A percentile compares a stretch with the other conserved stretches of the same genome.
Evolutionary conservation across 441 rosid genomes (phyloP).

Genomic region (Sinapis alba): DNA sequence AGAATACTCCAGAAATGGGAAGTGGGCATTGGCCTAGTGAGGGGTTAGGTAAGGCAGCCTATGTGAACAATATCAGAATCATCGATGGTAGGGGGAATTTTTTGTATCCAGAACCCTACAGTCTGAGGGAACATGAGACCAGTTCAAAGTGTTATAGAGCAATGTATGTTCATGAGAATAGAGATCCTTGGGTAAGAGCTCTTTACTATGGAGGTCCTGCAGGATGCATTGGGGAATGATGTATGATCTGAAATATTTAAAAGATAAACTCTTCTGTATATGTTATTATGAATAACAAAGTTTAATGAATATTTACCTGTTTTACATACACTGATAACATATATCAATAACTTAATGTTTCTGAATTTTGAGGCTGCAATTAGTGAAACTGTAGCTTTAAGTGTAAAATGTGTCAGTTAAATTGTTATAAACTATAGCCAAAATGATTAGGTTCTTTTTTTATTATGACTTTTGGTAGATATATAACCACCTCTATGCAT

Average conservation of each 20-base stretch:
- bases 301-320: not conserved
- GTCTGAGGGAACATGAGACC: conserved; percentile 2
- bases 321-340: not conserved
- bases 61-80: conserved; percentile 14
- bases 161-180: conserved; percentile 11
- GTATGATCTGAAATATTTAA: not conserved
- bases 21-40: conserved; percentile 36
- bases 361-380: not conserved
- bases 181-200: conserved; percentile 27
- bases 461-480: too few relatives aligned
- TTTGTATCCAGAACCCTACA: conserved; percentile 27
- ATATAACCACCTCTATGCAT: too few relatives aligned
- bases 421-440: not conserved
- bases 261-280: not conserved
- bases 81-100: not conserved
- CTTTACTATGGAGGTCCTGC: conserved; percentile 34
- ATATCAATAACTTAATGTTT: not conserved
- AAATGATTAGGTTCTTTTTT: too few relatives aligned
- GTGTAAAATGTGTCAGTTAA: not conserved
- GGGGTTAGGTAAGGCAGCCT: conserved; percentile 29
- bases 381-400: not conserved
- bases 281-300: not conserved
- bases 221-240: not conserved
- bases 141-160: conserved; percentile 24
- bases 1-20: conserved; percentile 29